Conservation (phyloP, 352 stramenopile species). For the Phytopythium boreale region DNA sequence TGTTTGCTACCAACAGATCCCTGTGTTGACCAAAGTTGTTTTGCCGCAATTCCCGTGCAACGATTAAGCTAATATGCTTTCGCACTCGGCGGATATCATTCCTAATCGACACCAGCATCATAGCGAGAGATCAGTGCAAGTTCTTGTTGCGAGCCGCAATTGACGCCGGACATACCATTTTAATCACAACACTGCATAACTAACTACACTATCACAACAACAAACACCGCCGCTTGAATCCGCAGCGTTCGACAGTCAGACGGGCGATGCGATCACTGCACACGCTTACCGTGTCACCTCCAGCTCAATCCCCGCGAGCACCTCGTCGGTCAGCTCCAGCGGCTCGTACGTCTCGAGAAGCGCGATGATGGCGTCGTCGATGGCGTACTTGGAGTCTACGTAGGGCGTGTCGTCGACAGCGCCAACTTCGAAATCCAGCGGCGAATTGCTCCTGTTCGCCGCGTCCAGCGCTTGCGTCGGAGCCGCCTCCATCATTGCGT, state of each 20-base stretch:
- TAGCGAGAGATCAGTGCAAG: neutral
- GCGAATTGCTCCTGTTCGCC: neutral
- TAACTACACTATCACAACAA: neutral
- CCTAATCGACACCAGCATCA: neutral
- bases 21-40: too few species aligned
- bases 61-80: too few species aligned
- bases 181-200: neutral
- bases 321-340: constrained; percentile 24
- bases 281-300: neutral
- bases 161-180: neutral
- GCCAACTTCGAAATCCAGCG: neutral
- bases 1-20: too few species aligned
- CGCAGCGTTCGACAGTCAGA: too few species aligned
- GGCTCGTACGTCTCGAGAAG: constrained; percentile 34
- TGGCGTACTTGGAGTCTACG: constrained; percentile 5
- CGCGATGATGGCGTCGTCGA: constrained; percentile 33
- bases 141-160: neutral
- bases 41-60: too few species aligned
- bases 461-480: neutral
- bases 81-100: too few species aligned
- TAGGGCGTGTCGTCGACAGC: constrained; percentile 5
- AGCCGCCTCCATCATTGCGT: neutral
- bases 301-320: neutral
- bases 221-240: neutral
- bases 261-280: neutral